These are phyloP conservation scores for Leptodontidium sp. DNA, from an alignment of 2,329 filamentous ascomycete genomes.

Conservation along the genomic window DNA sequence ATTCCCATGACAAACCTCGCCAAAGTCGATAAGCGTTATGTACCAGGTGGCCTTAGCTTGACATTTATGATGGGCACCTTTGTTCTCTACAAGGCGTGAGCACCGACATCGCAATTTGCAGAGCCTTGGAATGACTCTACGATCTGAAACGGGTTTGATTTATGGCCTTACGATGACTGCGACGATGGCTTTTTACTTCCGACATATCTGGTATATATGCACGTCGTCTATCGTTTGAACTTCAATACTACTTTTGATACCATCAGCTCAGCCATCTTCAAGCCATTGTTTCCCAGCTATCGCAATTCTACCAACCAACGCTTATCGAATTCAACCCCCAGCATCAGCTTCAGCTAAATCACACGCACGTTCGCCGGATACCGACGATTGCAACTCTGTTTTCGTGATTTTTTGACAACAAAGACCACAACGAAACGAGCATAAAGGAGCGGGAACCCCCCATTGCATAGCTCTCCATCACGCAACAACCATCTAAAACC, in stretches of 20 bases:
- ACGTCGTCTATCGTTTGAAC: not conserved
- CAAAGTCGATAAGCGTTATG: not conserved
- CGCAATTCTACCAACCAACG: not conserved
- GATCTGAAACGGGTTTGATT: too few relatives aligned
- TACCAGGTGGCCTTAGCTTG: not conserved
- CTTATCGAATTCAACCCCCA: not conserved
- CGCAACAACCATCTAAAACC: not conserved
- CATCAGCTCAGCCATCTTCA: constrained; percentile 8
- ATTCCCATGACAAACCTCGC: not conserved
- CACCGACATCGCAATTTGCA: constrained; percentile 1
- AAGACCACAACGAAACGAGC: not conserved
- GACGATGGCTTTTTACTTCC: not conserved
- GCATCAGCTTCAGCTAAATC: not conserved
- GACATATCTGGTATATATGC: not conserved
- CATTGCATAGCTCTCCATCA: not conserved
- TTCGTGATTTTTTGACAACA: too few relatives aligned
- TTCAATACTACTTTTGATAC: not conserved
- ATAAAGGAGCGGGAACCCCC: not conserved
- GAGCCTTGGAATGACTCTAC: not conserved
- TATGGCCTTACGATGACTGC: not conserved
- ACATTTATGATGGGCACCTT: not conserved
- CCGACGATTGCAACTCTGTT: too few relatives aligned
- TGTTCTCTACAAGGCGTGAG: constrained; percentile 7
- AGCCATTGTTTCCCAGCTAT: constrained; percentile 3
- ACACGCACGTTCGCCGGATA: not conserved